Base-by-base conservation (phyloP, 2,329 filamentous ascomycete species). In the Fusarium marasasianum region DNA sequence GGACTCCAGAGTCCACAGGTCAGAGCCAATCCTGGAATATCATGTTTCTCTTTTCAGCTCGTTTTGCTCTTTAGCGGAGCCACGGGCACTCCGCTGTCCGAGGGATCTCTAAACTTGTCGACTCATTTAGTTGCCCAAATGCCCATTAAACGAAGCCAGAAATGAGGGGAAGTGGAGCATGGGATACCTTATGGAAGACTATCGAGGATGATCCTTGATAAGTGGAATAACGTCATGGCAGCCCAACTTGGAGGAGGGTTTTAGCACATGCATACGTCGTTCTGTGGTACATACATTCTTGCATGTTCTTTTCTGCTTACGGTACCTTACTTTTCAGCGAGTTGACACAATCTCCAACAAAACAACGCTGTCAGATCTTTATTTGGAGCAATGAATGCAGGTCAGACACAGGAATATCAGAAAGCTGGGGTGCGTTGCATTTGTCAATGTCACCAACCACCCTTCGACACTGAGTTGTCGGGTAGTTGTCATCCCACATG, bases 121-220 rank as follows among this genome's bases (percentile, higher is more conserved):
- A 61, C 72, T 53, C 48, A 69, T 73, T 51, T 63, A 51, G 62
- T 45, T 24, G 24, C 56, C 38, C 57, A 41, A 38, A 24, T 47
- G 44, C 24, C 33, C 47, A 61, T 47, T 37, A n/a, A 17, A 20
- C 64, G 57, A 65, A 61, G 72, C 53, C 59, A 65, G 55, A 59
- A 59, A 48, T 74, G 76, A 77, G 76, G 76, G 76, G 76, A 76
- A 77, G 76, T 78, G 76, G 76, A 72, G 76, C 72, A 66, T 57
- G 53, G 63, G 69, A 66, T 63, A 35, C 33, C 33, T 15, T 35
- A 54, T 62, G 40, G 64, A 50, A 53, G 41, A 51, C 53, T 54
- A 43, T 58, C 41, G 72, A 64, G 69, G 69, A 71, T 72, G 59
- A 71, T 63, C 76, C 67, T 71, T 63, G 67, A 69, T 45, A 43